A percentile compares a stretch with the other conserved stretches of the same genome.
Conservation (phyloP, 148 eudicot species). For the Camellia lanceoleosa region DNA sequence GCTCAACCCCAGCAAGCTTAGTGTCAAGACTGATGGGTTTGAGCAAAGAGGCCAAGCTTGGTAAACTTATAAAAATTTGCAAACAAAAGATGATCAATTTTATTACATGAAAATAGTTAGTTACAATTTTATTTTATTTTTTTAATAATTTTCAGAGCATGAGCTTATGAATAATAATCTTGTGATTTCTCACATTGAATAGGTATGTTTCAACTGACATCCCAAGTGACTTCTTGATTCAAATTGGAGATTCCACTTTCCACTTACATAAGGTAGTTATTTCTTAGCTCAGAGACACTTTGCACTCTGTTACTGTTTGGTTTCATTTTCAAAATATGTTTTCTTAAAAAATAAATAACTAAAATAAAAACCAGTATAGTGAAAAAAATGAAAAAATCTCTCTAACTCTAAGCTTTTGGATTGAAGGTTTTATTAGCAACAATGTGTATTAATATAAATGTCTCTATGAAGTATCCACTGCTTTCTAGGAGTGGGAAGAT, state of each 20-base stretch:
- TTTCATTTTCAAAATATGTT: too few species aligned
- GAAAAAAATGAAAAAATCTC: background rate
- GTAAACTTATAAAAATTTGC: constrained; percentile 14
- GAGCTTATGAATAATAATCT: constrained; percentile 12
- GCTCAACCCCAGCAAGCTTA: constrained; percentile 51
- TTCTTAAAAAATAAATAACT: too few species aligned
- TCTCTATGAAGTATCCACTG: constrained; percentile 56
- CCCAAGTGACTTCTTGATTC: constrained; percentile 84
- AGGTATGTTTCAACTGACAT: constrained; percentile 93
- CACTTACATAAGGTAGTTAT: constrained; percentile 81
- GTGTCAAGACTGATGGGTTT: constrained; percentile 78
- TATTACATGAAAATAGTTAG: background rate
- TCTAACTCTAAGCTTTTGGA: background rate
- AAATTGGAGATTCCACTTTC: constrained; percentile 74
- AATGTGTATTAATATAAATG: background rate
- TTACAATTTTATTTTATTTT: too few species aligned
- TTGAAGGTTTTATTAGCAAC: too few species aligned
- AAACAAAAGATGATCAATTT: background rate
- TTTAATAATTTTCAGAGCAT: background rate
- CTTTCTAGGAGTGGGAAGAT: constrained; percentile 83
- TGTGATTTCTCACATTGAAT: constrained; percentile 2
- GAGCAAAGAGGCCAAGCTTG: constrained; percentile 94
- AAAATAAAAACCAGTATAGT: too few species aligned
- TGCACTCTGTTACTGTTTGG: too few species aligned
- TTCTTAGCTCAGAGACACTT: background rate